Conservation (phyloP, 2,329 filamentous ascomycete genomes). For the Teratosphaeria pseudoeucalypti region DNA sequence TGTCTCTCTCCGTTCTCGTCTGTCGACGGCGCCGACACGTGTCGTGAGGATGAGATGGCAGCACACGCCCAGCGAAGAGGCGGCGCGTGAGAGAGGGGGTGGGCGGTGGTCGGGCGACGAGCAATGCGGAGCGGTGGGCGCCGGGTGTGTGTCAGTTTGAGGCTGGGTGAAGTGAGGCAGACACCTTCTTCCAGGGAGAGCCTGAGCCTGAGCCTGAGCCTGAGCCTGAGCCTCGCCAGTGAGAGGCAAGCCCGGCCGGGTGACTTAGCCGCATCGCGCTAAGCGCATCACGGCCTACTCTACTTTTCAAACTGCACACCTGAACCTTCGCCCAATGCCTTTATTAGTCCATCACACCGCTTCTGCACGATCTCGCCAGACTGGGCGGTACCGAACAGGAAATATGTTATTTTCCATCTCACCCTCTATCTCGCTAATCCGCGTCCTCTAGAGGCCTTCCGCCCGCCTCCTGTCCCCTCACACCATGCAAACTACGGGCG, state of each 20-base stretch:
- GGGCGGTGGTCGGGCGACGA: background rate
- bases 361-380: background rate
- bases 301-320: background rate
- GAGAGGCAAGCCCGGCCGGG: background rate
- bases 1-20: background rate
- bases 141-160: background rate
- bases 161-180: background rate
- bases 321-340: too few relatives aligned
- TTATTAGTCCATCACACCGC: background rate
- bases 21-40: background rate
- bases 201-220: too few relatives aligned
- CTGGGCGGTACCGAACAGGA: background rate
- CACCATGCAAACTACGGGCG: background rate
- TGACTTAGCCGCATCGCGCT: background rate
- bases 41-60: background rate
- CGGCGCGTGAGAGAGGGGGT: background rate
- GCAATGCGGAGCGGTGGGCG: background rate
- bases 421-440: background rate
- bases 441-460: background rate
- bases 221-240: too few relatives aligned
- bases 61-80: background rate
- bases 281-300: background rate
- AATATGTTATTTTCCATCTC: background rate
- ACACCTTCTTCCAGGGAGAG: background rate
- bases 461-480: background rate